These are phyloP conservation scores for Ogataea degrootiae DNA, from an alignment of 805 yeast species.

Conservation along the genomic window DNA sequence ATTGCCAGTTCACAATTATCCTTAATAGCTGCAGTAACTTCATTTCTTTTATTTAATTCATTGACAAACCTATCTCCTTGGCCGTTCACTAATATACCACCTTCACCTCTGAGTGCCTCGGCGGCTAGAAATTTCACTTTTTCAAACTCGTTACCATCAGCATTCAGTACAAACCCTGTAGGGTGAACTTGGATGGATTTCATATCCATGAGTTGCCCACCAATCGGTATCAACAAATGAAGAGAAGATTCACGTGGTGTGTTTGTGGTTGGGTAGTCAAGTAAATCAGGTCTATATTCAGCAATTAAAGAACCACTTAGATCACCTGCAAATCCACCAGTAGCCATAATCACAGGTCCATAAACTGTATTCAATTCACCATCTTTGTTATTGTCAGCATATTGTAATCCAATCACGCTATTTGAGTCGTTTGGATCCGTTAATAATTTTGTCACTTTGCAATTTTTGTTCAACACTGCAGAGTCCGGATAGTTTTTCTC, in stretches of 20 bases:
- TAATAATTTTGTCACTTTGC: conserved; percentile 37
- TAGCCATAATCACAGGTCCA: conserved; percentile 59
- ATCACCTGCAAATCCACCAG: conserved; percentile 69
- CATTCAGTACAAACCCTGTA: conserved; percentile 51
- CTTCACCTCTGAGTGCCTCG: conserved; percentile 63
- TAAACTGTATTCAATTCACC: conserved; percentile 21
- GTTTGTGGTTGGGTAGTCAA: conserved; percentile 54
- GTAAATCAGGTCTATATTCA: conserved; percentile 55
- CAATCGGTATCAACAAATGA: conserved; percentile 44
- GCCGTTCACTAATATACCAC: conserved; percentile 51
- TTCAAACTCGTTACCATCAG: conserved; percentile 28
- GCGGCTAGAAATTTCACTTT: conserved; percentile 53
- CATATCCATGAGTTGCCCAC: conserved; percentile 55
- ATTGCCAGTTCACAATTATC: conserved; percentile 25
- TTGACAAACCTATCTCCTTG: conserved; percentile 49
- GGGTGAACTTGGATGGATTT: conserved; percentile 68
- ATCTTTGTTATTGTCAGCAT: conserved; percentile 27
- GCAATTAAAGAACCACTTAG: conserved; percentile 40
- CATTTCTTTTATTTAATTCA: conserved; percentile 56
- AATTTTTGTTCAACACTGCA: conserved; percentile 27
- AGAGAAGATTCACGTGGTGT: conserved; percentile 63
- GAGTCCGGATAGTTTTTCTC: conserved; percentile 41
- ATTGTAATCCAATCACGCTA: conserved; percentile 24
- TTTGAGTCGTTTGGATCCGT: conserved; percentile 12
- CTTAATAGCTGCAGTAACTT: conserved; percentile 54